Base-by-base conservation (phyloP, 2,329 filamentous ascomycete genomes). In the Epichloe baconii region DNA sequence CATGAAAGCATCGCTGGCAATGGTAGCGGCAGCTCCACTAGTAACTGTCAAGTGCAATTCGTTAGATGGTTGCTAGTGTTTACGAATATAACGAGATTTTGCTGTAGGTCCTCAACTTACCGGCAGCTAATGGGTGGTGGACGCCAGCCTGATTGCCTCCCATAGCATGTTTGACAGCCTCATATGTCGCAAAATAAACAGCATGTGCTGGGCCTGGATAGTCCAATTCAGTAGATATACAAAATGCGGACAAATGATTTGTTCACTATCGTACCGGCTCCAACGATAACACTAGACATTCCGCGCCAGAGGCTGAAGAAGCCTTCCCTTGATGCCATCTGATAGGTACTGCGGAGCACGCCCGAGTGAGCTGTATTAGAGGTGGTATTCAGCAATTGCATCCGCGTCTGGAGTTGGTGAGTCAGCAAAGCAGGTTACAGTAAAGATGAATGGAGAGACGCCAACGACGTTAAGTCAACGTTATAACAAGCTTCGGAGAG, bases 101-200 rank as follows among this genome's bases (percentile, higher is more conserved):
- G 21, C 4, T 34, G 11, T 31, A 31, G 19, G 23, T 23, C 15
- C 14, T 40, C 11, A 44, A 63, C 78, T 68, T 73, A 95, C 89
- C 88, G 64, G 91, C 90, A 68, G 93, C 93, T 51, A 97, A 73
- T 34, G 91, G 91, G 66, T 98, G 91, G 65, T 98, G 91, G 50
- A 85, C 83, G 54, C 88, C 88, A 53, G 77, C 82, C 64, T 85
- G 82, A 65, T 97, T 97, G 46, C 91, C 93, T 53, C 93, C 93
- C 74, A 95, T 93, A 44, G 90, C 72, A 63, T 98, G 90, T 75
- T 98, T 98, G 55, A 97, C 90, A 53, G 88, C 82, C 73, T 98
- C 93, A 68, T 97, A 98, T 41, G 93, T 97, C 51, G 90, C 91
- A 69, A 98, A 98, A 68, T 98, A 97, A 53, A 98, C 89, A 44